Conservation (phyloP, 768 basidiomycete genomes). For the Lactarius pseudohatsudake region DNA sequence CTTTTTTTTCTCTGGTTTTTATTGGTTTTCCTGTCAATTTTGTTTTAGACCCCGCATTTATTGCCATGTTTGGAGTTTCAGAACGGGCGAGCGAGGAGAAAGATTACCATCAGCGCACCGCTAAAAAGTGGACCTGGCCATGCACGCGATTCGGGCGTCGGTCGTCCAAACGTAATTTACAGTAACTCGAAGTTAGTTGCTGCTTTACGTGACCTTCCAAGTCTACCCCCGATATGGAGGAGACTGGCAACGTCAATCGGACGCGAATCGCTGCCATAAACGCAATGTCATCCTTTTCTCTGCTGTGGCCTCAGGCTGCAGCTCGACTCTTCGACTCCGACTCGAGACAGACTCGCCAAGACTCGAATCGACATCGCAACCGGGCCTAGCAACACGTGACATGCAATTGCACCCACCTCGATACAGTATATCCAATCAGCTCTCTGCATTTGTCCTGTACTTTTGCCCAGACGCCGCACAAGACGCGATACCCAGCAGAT, state of each 20-base stretch:
- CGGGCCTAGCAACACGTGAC: not conserved
- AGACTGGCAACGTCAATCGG: too few species aligned
- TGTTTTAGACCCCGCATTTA: not conserved
- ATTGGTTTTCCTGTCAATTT: too few species aligned
- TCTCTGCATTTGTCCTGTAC: not conserved
- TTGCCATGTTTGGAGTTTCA: not conserved
- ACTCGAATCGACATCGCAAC: not conserved
- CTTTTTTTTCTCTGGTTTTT: not conserved
- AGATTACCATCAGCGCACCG: too few species aligned
- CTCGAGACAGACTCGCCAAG: too few species aligned
- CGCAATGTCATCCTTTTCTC: not conserved
- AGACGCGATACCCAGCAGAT: not conserved
- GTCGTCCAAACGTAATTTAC: not conserved
- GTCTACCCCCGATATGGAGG: too few species aligned
- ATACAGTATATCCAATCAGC: not conserved
- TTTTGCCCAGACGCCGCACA: not conserved
- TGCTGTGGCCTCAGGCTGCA: not conserved
- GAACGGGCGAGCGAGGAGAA: too few species aligned
- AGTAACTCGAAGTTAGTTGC: too few species aligned
- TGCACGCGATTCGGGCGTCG: too few species aligned
- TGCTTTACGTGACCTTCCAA: too few species aligned
- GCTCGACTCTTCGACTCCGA: not conserved
- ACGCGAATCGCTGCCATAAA: not conserved
- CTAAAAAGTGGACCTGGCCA: too few species aligned
- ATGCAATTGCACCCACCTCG: too few species aligned